Percentiles rank a stretch among this genome's conserved stretches.
Conservation (phyloP, 2,329 filamentous ascomycete species). For the Penicillium sp. region DNA sequence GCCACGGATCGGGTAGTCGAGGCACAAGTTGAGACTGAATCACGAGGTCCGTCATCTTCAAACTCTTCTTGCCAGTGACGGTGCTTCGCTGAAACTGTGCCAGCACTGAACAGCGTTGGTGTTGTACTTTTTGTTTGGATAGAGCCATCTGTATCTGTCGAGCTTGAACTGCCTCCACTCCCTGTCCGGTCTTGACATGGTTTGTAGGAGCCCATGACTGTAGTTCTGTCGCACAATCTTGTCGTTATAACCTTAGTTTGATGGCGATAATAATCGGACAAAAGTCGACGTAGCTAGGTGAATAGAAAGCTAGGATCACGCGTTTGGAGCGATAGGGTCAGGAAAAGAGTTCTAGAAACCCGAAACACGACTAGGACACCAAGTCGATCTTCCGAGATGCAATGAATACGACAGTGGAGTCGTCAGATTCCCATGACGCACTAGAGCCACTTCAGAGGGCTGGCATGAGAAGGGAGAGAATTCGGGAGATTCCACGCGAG, state of each 20-base stretch:
- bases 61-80: constrained; percentile 8
- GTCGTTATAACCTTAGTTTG: background rate
- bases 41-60: constrained; percentile 36
- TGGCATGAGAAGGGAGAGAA: constrained; percentile 6
- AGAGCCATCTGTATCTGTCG: constrained; percentile 39
- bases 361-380: background rate
- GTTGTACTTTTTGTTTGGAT: constrained; percentile 41
- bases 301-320: background rate
- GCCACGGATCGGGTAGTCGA: constrained; percentile 67
- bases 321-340: background rate
- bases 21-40: constrained; percentile 76
- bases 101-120: constrained; percentile 39
- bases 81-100: constrained; percentile 25
- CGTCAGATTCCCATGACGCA: constrained; percentile 20
- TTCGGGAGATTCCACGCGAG: constrained; percentile 2
- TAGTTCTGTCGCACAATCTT: background rate
- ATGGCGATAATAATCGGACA: background rate
- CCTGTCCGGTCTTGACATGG: constrained; percentile 26
- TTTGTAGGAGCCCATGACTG: constrained; percentile 31
- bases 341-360: background rate
- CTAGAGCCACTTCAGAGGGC: background rate
- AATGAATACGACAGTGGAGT: background rate
- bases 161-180: constrained; percentile 35
- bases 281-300: background rate
- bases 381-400: background rate